Evolutionary conservation across 768 basidiomycete genomes (phyloP).

Genomic region (Lactifluus pinguis): DNA sequence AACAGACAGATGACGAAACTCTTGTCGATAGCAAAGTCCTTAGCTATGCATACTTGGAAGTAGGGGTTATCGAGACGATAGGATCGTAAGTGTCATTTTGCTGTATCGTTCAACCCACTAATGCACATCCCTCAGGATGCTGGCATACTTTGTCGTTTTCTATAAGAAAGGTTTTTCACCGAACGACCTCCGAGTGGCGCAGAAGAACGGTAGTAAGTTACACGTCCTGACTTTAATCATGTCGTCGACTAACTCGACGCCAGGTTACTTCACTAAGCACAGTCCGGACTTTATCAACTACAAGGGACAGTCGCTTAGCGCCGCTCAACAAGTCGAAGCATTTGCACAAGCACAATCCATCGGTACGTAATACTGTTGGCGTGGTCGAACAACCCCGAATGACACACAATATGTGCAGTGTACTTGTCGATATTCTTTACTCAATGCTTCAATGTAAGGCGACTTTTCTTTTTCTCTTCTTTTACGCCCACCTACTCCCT

Average conservation of each 20-base stretch:
- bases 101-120: background rate
- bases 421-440: conserved; percentile 61
- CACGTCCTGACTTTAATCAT: background rate
- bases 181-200: conserved; percentile 42
- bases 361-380: conserved; percentile 25
- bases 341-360: conserved; percentile 56
- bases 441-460: conserved; percentile 56
- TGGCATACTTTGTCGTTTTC: conserved; percentile 61
- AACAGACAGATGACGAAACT: conserved; percentile 45
- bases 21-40: conserved; percentile 54
- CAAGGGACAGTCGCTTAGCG: conserved; percentile 39
- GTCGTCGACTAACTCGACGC: background rate
- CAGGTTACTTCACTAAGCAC: conserved; percentile 39
- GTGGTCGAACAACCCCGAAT: background rate
- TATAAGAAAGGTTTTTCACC: conserved; percentile 55
- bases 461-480: background rate
- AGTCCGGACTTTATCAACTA: conserved; percentile 50
- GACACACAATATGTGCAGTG: conserved; percentile 24
- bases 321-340: conserved; percentile 45
- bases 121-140: conserved; percentile 31
- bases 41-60: conserved; percentile 60
- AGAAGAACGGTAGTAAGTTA: conserved; percentile 24
- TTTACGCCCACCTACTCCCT: background rate
- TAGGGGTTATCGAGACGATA: conserved; percentile 50
- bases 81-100: conserved; percentile 35